phyloP scores from a whole-genome alignment of 2,329 filamentous ascomycete species.

The Fusarium protoensiforme region DNA sequence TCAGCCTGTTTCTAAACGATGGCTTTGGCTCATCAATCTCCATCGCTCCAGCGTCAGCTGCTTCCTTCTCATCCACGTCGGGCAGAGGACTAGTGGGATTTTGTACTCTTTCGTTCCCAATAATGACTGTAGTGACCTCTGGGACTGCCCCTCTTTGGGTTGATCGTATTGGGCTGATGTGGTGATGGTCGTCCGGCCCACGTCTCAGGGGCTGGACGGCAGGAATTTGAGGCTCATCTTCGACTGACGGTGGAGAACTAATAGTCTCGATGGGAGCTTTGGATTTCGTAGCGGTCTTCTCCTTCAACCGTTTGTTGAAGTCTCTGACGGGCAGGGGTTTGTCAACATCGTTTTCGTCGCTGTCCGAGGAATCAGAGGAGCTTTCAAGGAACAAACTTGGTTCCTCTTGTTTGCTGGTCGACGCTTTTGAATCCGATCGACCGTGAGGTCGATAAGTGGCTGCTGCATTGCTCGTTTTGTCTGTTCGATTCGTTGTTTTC shows the following conservation, averaged over 20 bases:
- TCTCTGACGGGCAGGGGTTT: conserved; percentile 46
- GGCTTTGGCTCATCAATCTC: conserved; percentile 13
- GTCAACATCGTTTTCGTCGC: conserved; percentile 25
- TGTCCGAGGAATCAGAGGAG: conserved; percentile 19
- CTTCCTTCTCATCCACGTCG: background rate
- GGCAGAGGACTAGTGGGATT: background rate
- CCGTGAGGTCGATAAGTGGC: background rate
- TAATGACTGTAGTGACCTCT: conserved; percentile 31
- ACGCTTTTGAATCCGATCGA: background rate
- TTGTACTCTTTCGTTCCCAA: conserved; percentile 32
- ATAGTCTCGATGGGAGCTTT: background rate
- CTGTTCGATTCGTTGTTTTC: conserved; percentile 1
- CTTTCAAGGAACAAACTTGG: conserved; percentile 28
- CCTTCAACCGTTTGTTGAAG: conserved; percentile 50
- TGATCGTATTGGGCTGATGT: conserved; percentile 2
- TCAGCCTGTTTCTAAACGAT: conserved; percentile 33
- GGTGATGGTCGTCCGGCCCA: background rate
- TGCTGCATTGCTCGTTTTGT: background rate
- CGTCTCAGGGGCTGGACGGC: conserved; percentile 18
- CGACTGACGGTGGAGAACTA: background rate
- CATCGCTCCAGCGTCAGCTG: background rate
- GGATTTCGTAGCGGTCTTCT: conserved; percentile 15
- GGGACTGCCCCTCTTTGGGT: conserved; percentile 4
- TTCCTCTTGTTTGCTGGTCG: conserved; percentile 1
- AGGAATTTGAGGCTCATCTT: conserved; percentile 33